phyloP scores from a whole-genome alignment of 192 early-diverging fungal genomes.

The Linnemannia zychae region DNA sequence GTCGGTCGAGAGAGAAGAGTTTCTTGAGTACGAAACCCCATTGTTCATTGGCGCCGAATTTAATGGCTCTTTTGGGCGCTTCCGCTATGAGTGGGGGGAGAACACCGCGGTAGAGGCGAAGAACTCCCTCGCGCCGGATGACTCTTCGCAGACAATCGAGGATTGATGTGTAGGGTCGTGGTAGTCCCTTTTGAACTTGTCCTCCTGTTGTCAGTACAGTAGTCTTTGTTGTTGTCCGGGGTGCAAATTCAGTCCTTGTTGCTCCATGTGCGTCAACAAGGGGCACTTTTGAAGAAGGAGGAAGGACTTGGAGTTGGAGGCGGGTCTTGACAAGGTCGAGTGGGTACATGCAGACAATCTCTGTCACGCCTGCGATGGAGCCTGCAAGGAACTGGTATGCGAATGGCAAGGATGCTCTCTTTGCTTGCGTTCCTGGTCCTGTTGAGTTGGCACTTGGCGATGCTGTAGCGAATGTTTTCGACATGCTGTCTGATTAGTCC shows the following conservation, averaged over 20 bases:
- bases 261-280: not conserved
- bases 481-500: not conserved
- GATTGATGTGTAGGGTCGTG: slow-evolving; percentile 78
- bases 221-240: not conserved
- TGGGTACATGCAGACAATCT: slow-evolving; percentile 92
- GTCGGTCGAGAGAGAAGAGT: slow-evolving; percentile 78
- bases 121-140: slow-evolving; percentile 81
- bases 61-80: slow-evolving; percentile 93
- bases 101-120: slow-evolving; percentile 84
- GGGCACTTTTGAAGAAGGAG: not conserved
- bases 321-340: slow-evolving; percentile 95
- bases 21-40: slow-evolving; percentile 74
- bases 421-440: not conserved
- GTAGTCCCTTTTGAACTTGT: slow-evolving; percentile 61
- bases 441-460: not conserved
- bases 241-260: not conserved
- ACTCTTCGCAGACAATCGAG: slow-evolving; percentile 92
- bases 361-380: slow-evolving; percentile 82
- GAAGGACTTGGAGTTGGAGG: slow-evolving; percentile 73
- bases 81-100: slow-evolving; percentile 93
- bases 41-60: slow-evolving; percentile 93
- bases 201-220: not conserved
- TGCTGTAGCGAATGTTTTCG: not conserved
- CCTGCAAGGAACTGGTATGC: slow-evolving; percentile 78
- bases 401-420: slow-evolving; percentile 69